Base-by-base conservation (phyloP, 305 asterid genomes). In the Ilex paraguariensis region DNA sequence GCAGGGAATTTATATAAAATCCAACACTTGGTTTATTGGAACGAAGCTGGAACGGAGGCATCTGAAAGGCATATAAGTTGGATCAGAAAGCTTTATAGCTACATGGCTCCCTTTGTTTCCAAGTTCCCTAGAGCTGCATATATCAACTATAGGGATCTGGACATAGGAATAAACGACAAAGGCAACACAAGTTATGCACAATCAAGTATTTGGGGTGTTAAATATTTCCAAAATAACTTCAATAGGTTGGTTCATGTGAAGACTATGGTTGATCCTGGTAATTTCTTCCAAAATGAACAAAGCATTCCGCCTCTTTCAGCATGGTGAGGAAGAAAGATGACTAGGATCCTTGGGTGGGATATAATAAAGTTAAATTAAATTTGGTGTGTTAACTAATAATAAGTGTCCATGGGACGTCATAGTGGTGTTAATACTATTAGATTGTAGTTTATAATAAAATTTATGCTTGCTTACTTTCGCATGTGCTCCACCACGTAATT, bases 121-220 rank as follows among this genome's bases (percentile, higher is more conserved):
- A 49, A 49, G 5, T 11, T 11, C 16, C 86, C 1, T 30, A 74
- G 85, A 56, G 72, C 69, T 1, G 82, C 58, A 15, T 54, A 54
- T 54, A 3, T 15, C 30, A 54, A 54, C 13, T 54, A 54, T 15
- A 54, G 58, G 15, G 58, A 54, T 54, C 33, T 54, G 13, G 58
- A 54, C 31, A 8, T 54, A 1, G 58, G 58, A 15, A 12, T n/a
- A 30, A 54, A 54, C 13, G 32, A 21, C 2, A 54, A 30, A 54
- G 53, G 53, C 16, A 49, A 49, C 13, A 49, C 53, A n/a, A 49
- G 53, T 1, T n/a, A 49, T 5, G 11, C 4, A n/a, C 5, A 49
- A 49, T 10, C 53, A 12, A 49, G 53, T 49, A n/a, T 49, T 49
- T 49, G 53, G 53, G 53, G 53, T n/a, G 53, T 49, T n/a, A 49